Percentiles rank a stretch among this genome's conserved stretches.
These are phyloP conservation scores for Fusarium goolgardi DNA, from an alignment of 2,329 filamentous ascomycete genomes.

Conservation along the genomic window DNA sequence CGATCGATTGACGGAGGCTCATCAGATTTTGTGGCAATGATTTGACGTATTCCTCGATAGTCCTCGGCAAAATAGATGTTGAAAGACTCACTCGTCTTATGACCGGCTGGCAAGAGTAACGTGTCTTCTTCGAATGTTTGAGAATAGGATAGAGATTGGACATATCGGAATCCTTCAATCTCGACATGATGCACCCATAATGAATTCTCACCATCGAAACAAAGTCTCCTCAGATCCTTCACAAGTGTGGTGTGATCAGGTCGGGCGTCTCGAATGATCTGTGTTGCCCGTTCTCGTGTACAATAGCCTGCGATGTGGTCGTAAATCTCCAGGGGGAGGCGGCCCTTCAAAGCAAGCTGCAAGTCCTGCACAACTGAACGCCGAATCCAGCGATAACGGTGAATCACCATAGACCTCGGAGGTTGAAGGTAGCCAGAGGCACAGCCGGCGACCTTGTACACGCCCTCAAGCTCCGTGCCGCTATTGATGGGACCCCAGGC, in stretches of 20 bases:
- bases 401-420: not conserved
- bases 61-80: not conserved
- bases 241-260: too few species aligned
- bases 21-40: not conserved
- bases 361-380: not conserved
- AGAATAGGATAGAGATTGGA: not conserved
- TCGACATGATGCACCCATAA: not conserved
- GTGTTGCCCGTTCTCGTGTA: not conserved
- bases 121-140: not conserved
- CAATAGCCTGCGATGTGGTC: not conserved
- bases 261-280: not conserved
- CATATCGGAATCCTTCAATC: not conserved
- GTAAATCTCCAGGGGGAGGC: not conserved
- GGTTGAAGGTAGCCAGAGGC: not conserved
- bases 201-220: too few species aligned
- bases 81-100: fast-evolving
- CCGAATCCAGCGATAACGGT: not conserved
- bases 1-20: not conserved
- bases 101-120: not conserved
- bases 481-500: too few species aligned
- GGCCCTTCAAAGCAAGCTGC: not conserved
- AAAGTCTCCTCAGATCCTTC: fast-evolving
- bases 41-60: not conserved
- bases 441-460: not conserved
- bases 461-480: not conserved